phyloP scores from a whole-genome alignment of 1,284 basidiomycete genomes.

The Singerocomus inundabilis region DNA sequence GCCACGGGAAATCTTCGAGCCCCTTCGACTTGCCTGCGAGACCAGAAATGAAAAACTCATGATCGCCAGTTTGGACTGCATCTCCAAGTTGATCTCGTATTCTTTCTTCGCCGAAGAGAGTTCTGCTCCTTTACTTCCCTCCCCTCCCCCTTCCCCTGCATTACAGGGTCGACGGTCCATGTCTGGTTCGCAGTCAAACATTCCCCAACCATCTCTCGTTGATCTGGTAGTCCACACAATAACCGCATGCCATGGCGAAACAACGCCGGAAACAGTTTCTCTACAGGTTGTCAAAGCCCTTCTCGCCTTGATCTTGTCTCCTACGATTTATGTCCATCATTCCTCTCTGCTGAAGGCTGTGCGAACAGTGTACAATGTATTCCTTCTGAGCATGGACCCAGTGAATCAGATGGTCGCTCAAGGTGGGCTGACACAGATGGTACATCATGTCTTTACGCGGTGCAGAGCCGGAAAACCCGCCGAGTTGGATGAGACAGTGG shows the following conservation, averaged over 20 bases:
- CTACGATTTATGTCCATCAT: constrained; percentile 87
- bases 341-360: constrained; percentile 93
- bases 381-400: constrained; percentile 83
- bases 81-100: constrained; percentile 94
- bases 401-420: constrained; percentile 97
- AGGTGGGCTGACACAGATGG: constrained; percentile 95
- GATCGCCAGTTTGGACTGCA: constrained; percentile 93
- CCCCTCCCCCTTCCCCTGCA: constrained; percentile 71
- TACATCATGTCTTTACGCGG: constrained; percentile 90
- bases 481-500: constrained; percentile 25
- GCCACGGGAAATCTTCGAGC: constrained; percentile 89
- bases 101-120: constrained; percentile 83
- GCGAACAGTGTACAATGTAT: constrained; percentile 95
- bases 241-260: constrained; percentile 87
- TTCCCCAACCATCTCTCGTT: constrained; percentile 70
- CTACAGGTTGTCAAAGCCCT: constrained; percentile 95
- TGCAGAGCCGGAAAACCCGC: constrained; percentile 47
- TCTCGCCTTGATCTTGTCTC: constrained; percentile 82
- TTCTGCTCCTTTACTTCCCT: constrained; percentile 37
- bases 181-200: constrained; percentile 49
- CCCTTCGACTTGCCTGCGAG: constrained; percentile 90
- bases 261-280: constrained; percentile 84
- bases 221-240: constrained; percentile 93
- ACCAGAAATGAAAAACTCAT: constrained; percentile 88
- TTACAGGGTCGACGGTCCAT: constrained; percentile 44